A percentile compares a stretch with the other conserved stretches of the same genome.
Conservation (phyloP, 2,329 filamentous ascomycete genomes). For the Mollisia scopiformis region DNA sequence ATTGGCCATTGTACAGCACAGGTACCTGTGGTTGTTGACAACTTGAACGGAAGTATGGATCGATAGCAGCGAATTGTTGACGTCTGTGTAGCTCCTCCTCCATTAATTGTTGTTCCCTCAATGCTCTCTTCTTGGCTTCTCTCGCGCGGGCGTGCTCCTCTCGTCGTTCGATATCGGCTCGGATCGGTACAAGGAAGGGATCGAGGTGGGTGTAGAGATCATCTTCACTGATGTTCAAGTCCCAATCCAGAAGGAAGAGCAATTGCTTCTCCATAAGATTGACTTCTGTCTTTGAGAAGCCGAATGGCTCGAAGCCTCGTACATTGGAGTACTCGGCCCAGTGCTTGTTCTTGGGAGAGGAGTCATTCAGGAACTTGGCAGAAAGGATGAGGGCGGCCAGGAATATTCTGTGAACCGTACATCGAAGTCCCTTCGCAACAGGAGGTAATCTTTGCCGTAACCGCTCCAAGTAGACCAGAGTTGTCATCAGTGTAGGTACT, state of each 20-base stretch:
- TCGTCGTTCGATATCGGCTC: constrained; percentile 51
- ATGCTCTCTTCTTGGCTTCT: constrained; percentile 26
- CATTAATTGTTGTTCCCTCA: constrained; percentile 22
- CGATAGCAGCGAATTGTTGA: constrained; percentile 25
- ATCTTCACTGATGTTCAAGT: constrained; percentile 80
- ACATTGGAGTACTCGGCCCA: constrained; percentile 94
- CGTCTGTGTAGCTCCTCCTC: constrained; percentile 28
- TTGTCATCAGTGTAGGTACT: constrained; percentile 96
- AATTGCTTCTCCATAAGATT: constrained; percentile 99
- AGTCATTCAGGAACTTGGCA: constrained; percentile 98
- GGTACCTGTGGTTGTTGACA: constrained; percentile 21
- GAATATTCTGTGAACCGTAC: constrained; percentile 97
- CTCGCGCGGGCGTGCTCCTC: constrained; percentile 28
- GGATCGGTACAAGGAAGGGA: constrained; percentile 84
- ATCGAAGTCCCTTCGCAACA: constrained; percentile 93
- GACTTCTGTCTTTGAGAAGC: constrained; percentile 93
- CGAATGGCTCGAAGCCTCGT: constrained; percentile 67
- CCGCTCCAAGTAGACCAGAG: constrained; percentile 87
- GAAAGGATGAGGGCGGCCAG: constrained; percentile 82
- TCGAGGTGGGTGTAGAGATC: constrained; percentile 89
- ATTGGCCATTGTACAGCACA: constrained; percentile 22
- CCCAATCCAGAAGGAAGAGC: constrained; percentile 92
- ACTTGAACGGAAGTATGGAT: constrained; percentile 30
- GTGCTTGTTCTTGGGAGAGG: constrained; percentile 99
- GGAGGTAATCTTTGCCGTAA: constrained; percentile 85